Evolutionary conservation across 805 yeast species (phyloP), one percentile per base, ranked within the genome.

Genomic region (Sugiyamaella smithiae): DNA sequence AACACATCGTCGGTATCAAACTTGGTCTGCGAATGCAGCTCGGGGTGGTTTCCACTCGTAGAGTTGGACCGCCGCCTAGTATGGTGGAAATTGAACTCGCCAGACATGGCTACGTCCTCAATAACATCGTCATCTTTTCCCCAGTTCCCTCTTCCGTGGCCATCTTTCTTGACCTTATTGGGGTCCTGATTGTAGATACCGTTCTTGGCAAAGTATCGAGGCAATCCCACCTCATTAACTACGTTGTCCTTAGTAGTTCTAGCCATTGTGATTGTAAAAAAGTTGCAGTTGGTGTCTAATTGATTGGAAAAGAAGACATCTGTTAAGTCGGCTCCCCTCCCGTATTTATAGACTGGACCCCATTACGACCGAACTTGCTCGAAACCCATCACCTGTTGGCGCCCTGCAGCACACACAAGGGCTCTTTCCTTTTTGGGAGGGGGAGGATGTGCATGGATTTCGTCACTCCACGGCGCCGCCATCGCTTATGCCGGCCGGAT

Each of bases 141-240:
- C 96, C 96, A 88, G 62, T 88, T 88, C 56, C 82, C 84, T 59
- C 80, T 82, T 41, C 97, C 97, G 28, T 84, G 84, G 43, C 97
- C 97, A 50, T 76, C 76, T 65, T 86, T 88, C 77, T 88, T 88
- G 49, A 85, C 78, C 60, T 80, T 78, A 62, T 80, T 81, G 48
- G 96, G 96, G 54, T 83, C 80, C 46, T 80, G 75, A 58, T 84
- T 82, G 52, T 67, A 66, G 61, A 76, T 76, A 16, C 95, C 95
- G 59, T 78, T 77, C 64, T 84, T 90, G 49, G 90, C 84, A 66
- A 88, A 89, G 78, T 78, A 88, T 63, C 78, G 82, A 46, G 88
- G 78, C 50, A 56, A 40, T 9, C 49, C 49, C 3, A 20, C 22
- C 12, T 16, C 14, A 12, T 19, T 20, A 11, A 40, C 23, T 17